These are phyloP conservation scores for Fusarium armeniacum DNA, from an alignment of 2,329 filamentous ascomycete species.

Conservation along the genomic window DNA sequence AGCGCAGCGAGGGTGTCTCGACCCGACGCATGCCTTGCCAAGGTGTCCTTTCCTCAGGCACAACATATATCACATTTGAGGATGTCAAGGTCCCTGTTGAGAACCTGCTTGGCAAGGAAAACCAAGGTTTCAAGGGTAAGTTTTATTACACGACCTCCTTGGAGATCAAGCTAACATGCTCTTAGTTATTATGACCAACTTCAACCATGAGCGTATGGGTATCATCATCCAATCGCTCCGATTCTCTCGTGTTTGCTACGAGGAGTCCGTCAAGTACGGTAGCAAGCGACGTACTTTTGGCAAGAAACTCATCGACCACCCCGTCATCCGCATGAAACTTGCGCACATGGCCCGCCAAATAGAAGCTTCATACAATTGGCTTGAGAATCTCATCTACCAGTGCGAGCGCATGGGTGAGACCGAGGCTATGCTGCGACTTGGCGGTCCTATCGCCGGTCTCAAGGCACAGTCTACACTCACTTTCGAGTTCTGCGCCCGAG, in stretches of 20 bases:
- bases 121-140: conserved; percentile 91
- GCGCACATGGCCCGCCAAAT: conserved; percentile 99
- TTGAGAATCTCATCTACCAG: conserved; percentile 95
- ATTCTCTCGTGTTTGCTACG: conserved; percentile 96
- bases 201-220: conserved; percentile 98
- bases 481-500: conserved; percentile 97
- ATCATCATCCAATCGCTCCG: conserved; percentile 98
- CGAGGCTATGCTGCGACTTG: conserved; percentile 95
- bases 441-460: conserved; percentile 91
- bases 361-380: conserved; percentile 96
- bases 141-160: conserved; percentile 81
- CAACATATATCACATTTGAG: conserved; percentile 98
- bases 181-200: conserved; percentile 97
- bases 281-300: conserved; percentile 98
- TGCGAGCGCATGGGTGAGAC: conserved; percentile 93
- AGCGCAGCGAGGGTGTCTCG: conserved; percentile 88
- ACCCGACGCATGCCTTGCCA: conserved; percentile 98
- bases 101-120: conserved; percentile 97
- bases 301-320: conserved; percentile 96
- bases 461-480: conserved; percentile 96
- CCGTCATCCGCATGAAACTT: conserved; percentile 96
- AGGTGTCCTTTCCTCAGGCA: conserved; percentile 82
- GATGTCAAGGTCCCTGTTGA: conserved; percentile 99
- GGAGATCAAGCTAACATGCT: conserved; percentile 63
- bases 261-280: conserved; percentile 95